These are phyloP conservation scores for Ophiostoma angusticollis DNA, from an alignment of 2,329 filamentous ascomycete genomes.

Conservation along the genomic window DNA sequence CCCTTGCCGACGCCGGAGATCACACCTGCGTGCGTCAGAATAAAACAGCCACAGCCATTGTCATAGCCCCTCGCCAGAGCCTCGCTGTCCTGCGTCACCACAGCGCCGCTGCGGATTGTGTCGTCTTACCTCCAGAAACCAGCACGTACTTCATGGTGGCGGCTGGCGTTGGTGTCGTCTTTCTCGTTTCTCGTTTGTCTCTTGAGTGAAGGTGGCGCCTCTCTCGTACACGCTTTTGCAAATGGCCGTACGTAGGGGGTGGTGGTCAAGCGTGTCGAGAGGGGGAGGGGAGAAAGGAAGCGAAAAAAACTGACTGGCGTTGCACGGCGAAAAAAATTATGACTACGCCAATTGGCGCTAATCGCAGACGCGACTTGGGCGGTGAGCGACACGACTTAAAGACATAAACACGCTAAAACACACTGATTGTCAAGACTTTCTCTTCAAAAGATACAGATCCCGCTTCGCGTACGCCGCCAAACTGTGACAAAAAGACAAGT, in stretches of 20 bases:
- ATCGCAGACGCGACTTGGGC: too few relatives aligned
- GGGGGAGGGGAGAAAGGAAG: conserved; percentile 1
- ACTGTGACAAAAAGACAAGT: too few relatives aligned
- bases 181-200: conserved; percentile 2
- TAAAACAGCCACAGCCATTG: not conserved
- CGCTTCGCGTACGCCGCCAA: too few relatives aligned
- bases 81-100: not conserved
- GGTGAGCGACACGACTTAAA: too few relatives aligned
- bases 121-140: conserved; percentile 16
- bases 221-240: conserved; percentile 3
- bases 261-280: conserved; percentile 8
- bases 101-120: conserved; percentile 1
- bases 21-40: conserved; percentile 10
- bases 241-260: conserved; percentile 1
- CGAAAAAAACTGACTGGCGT: too few relatives aligned
- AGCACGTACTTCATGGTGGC: conserved; percentile 17
- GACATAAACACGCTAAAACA: too few relatives aligned
- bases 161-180: too few relatives aligned
- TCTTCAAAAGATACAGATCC: too few relatives aligned
- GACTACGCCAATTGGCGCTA: too few relatives aligned
- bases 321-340: not conserved
- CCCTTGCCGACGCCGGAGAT: conserved; percentile 17
- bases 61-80: not conserved
- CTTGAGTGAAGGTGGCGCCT: not conserved
- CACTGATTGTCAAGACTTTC: too few relatives aligned